Evolutionary conservation across 2,329 filamentous ascomycete species (phyloP).

Genomic region (Aureobasidium pullulans): DNA sequence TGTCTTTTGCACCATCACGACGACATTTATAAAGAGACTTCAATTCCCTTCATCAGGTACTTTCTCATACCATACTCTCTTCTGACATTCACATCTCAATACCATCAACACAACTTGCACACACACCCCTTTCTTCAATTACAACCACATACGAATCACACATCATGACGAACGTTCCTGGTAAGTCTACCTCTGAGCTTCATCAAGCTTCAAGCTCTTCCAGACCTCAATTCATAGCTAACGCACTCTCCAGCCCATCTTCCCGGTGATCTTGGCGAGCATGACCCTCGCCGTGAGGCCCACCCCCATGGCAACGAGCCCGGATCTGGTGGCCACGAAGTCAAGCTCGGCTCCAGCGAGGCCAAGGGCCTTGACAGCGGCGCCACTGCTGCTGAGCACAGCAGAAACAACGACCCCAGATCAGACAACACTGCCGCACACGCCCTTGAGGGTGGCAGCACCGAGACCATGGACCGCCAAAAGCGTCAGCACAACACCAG

Average conservation of each 20-base stretch:
- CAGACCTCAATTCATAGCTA: not conserved
- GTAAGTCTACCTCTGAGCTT: not conserved
- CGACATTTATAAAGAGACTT: not conserved
- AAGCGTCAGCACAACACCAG: constrained; percentile 2
- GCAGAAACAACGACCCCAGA: not conserved
- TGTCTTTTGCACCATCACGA: not conserved
- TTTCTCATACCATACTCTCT: constrained; percentile 7
- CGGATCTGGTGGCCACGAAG: constrained; percentile 9
- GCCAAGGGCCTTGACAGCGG: not conserved
- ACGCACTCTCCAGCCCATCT: constrained; percentile 3
- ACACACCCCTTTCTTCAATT: not conserved
- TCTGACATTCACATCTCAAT: not conserved
- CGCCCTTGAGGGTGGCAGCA: not conserved
- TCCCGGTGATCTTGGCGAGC: constrained; percentile 12
- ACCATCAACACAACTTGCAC: not conserved
- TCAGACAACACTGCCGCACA: not conserved
- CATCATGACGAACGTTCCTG: constrained; percentile 11
- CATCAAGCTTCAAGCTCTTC: not conserved
- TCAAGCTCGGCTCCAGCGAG: not conserved
- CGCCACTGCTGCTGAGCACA: constrained; percentile 1
- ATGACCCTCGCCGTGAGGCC: constrained; percentile 9
- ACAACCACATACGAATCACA: not conserved
- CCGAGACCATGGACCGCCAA: constrained; percentile 4
- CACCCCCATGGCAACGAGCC: constrained; percentile 10
- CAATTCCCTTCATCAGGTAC: not conserved